These are phyloP conservation scores for Lipomyces japonicus DNA, from an alignment of 805 yeast species.

Conservation along the genomic window DNA sequence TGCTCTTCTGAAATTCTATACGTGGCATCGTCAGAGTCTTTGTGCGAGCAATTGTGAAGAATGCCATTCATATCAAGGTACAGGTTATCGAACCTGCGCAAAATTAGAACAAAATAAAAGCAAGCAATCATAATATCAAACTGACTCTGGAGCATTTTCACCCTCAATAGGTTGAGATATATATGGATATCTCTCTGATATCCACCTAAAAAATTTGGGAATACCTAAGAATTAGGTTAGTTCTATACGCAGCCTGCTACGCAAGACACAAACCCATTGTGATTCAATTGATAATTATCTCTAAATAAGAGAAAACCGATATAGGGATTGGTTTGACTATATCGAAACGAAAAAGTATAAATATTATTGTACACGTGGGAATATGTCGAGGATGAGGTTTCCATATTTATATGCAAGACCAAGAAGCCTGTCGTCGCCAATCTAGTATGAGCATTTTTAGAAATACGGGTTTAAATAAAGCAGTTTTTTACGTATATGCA, in stretches of 20 bases:
- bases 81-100: conserved; percentile 68
- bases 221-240: conserved; percentile 43
- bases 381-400: too few species aligned
- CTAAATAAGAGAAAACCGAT: too few species aligned
- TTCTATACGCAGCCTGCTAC: not conserved
- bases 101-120: not conserved
- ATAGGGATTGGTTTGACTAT: too few species aligned
- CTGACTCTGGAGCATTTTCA: conserved; percentile 71
- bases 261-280: too few species aligned
- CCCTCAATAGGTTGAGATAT: conserved; percentile 82
- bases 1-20: conserved; percentile 80
- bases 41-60: conserved; percentile 86
- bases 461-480: too few species aligned
- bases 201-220: conserved; percentile 93
- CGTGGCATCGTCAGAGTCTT: conserved; percentile 63
- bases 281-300: too few species aligned
- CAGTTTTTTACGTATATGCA: too few species aligned
- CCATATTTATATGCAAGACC: too few species aligned
- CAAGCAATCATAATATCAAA: not conserved
- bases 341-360: too few species aligned
- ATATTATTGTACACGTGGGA: too few species aligned
- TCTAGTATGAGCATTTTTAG: too few species aligned
- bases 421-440: too few species aligned
- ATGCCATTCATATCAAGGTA: conserved; percentile 98
- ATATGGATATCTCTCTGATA: conserved; percentile 98